Conservation (phyloP, 345 rosid genomes). For the Aquilaria sinensis region DNA sequence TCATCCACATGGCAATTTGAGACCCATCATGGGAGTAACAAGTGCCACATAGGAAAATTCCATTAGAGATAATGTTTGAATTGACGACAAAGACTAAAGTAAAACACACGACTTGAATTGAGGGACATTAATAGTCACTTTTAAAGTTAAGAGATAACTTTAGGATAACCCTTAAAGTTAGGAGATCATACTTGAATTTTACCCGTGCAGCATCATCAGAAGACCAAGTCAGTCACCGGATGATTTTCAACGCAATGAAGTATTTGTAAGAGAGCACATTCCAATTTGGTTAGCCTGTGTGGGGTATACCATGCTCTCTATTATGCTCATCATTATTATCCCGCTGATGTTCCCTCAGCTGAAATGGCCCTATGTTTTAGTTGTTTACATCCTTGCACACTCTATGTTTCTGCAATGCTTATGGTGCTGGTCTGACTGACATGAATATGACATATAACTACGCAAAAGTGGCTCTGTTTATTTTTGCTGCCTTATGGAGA, state of each 20-base stretch:
- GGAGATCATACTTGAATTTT: no score
- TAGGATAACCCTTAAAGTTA: no score
- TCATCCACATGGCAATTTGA: no score
- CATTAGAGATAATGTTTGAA: no score
- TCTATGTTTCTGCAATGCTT: conserved; percentile 45
- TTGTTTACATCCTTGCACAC: conserved; percentile 44
- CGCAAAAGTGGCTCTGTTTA: conserved; percentile 44
- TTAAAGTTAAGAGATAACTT: no score
- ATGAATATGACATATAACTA: conserved; percentile 51
- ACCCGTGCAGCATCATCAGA: no score
- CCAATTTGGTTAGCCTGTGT: conserved; percentile 45
- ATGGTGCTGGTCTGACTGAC: conserved; percentile 53
- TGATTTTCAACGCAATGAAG: neutral
- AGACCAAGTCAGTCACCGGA: no score
- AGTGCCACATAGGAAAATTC: no score
- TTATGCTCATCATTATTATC: conserved; percentile 29
- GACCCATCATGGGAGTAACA: no score
- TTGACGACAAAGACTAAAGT: no score
- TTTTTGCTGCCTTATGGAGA: conserved; percentile 45
- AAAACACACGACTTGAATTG: no score
- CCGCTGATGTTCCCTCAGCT: conserved; percentile 44
- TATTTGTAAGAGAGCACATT: conserved; percentile 44
- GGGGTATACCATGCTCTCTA: conserved; percentile 33
- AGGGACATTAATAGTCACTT: no score
- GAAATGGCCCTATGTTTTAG: conserved; percentile 41